A percentile compares a stretch with the other conserved stretches of the same genome.
These are phyloP conservation scores for Stephanodiscus triporus DNA, from an alignment of 108 stramenopile genomes.

Conservation along the genomic window DNA sequence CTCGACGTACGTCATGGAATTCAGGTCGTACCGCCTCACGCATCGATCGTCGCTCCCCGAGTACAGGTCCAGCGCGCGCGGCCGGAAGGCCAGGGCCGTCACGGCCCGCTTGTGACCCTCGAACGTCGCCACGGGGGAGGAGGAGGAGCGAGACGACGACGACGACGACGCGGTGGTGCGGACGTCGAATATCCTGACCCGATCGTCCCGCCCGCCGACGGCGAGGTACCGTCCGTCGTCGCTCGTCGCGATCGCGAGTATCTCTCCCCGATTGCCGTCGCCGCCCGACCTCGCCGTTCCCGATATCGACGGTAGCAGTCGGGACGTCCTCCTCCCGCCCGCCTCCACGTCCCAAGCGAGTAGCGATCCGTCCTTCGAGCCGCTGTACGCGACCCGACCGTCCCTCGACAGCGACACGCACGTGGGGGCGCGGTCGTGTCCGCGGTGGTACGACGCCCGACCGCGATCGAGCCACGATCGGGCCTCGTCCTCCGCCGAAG, in stretches of 20 bases:
- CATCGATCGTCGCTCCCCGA: constrained; percentile 93
- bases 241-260: constrained; percentile 89
- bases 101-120: constrained; percentile 87
- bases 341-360: constrained; percentile 86
- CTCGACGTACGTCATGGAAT: constrained; percentile 96
- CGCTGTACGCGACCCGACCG: constrained; percentile 72
- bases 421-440: constrained; percentile 87
- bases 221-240: constrained; percentile 94
- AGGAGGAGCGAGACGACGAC: background rate
- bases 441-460: constrained; percentile 59
- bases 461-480: constrained; percentile 64
- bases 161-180: constrained; percentile 54
- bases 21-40: constrained; percentile 86
- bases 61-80: constrained; percentile 86
- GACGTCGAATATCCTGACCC: constrained; percentile 85
- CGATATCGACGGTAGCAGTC: constrained; percentile 56
- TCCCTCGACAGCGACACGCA: constrained; percentile 82
- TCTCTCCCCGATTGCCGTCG: constrained; percentile 63
- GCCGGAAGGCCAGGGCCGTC: constrained; percentile 83
- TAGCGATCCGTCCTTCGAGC: constrained; percentile 97
- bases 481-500: constrained; percentile 25
- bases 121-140: constrained; percentile 70
- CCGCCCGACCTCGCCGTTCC: constrained; percentile 23
- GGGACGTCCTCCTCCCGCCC: constrained; percentile 54
- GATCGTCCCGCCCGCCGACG: constrained; percentile 88